Conservation (phyloP, 1,284 basidiomycete genomes). For the Baeospora myosura region DNA sequence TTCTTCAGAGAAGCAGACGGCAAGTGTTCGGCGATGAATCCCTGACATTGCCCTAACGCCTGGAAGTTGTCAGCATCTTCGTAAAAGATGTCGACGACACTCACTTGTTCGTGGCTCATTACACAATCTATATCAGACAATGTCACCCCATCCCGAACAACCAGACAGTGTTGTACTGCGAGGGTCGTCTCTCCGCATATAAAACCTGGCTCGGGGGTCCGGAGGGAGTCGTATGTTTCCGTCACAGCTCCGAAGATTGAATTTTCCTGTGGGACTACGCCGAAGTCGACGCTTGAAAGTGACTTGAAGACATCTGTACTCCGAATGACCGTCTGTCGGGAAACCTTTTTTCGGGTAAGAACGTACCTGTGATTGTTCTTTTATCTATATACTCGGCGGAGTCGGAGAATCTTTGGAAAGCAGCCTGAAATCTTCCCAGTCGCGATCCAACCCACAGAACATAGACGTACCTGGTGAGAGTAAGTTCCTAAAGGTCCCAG, state of each 20-base stretch:
- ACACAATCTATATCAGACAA: slow-evolving; percentile 45
- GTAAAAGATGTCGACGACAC: slow-evolving; percentile 12
- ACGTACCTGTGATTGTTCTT: slow-evolving; percentile 48
- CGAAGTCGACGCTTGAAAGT: slow-evolving; percentile 38
- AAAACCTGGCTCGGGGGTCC: slow-evolving; percentile 37
- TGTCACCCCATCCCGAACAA: slow-evolving; percentile 49
- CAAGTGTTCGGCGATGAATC: slow-evolving; percentile 46
- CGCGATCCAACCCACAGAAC: neutral
- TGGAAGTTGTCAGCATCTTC: slow-evolving; percentile 20
- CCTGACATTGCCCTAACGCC: slow-evolving; percentile 72
- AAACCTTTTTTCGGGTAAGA: slow-evolving; percentile 3
- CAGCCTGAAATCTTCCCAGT: slow-evolving; percentile 38
- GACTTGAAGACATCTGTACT: slow-evolving; percentile 48
- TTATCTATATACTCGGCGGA: slow-evolving; percentile 44
- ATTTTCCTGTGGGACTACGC: slow-evolving; percentile 71
- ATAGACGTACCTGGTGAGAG: slow-evolving; percentile 57
- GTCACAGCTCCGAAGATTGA: slow-evolving; percentile 65
- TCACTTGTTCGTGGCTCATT: slow-evolving; percentile 71
- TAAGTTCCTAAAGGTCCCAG: slow-evolving; percentile 72
- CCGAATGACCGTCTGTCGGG: neutral
- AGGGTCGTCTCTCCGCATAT: slow-evolving; percentile 53
- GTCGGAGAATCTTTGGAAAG: slow-evolving; percentile 47
- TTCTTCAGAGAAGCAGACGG: slow-evolving; percentile 45
- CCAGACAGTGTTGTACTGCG: slow-evolving; percentile 60
- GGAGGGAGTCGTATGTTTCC: slow-evolving; percentile 64